phyloP scores from a whole-genome alignment of 768 basidiomycete species.

The Boletus rubroflammeus region DNA sequence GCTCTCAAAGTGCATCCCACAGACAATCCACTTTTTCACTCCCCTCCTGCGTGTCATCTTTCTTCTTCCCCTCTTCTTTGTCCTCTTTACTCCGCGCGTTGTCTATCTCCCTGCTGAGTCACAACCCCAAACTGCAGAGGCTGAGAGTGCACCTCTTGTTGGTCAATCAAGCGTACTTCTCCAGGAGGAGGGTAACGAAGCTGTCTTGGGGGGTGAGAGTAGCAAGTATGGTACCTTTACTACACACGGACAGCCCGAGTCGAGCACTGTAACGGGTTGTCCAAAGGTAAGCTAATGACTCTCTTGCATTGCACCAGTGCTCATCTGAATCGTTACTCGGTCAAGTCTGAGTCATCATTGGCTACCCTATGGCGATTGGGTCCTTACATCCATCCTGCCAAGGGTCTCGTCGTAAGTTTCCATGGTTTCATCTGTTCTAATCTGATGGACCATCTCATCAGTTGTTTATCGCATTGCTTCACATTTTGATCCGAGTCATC shows the following conservation, averaged over 20 bases:
- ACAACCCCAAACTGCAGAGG: slow-evolving; percentile 16
- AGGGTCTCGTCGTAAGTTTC: slow-evolving; percentile 23
- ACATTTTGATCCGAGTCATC: slow-evolving; percentile 73
- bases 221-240: slow-evolving; percentile 79
- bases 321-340: neutral
- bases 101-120: slow-evolving; percentile 44
- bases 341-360: slow-evolving; percentile 16
- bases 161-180: slow-evolving; percentile 50
- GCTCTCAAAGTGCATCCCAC: slow-evolving; percentile 29
- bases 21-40: slow-evolving; percentile 49
- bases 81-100: slow-evolving; percentile 61
- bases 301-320: neutral
- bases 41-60: slow-evolving; percentile 65
- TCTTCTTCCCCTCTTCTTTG: slow-evolving; percentile 55
- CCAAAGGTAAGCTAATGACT: slow-evolving; percentile 7
- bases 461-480: slow-evolving; percentile 64
- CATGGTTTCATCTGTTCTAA: neutral
- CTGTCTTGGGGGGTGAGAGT: slow-evolving; percentile 31
- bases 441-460: slow-evolving; percentile 26
- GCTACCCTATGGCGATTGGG: slow-evolving; percentile 15
- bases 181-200: slow-evolving; percentile 44
- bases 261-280: neutral
- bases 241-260: slow-evolving; percentile 10
- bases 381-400: slow-evolving; percentile 21
- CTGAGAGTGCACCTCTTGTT: slow-evolving; percentile 26